These are phyloP conservation scores for Mixia osmundae DNA, from an alignment of 1,284 basidiomycete species.

Conservation along the genomic window DNA sequence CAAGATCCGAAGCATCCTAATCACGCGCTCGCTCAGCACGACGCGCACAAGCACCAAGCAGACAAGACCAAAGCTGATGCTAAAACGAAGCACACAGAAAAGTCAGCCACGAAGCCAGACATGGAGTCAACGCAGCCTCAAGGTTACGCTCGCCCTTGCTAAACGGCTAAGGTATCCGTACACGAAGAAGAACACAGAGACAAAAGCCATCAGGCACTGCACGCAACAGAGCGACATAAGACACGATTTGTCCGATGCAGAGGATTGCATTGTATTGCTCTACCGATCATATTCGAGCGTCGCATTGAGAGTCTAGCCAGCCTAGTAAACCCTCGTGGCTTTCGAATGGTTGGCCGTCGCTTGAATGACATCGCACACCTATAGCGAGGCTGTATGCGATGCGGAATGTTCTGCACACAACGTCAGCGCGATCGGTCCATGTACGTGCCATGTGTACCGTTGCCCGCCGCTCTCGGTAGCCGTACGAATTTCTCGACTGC, in stretches of 20 bases:
- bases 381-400: no score
- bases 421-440: no score
- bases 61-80: background rate
- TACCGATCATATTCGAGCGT: background rate
- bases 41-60: background rate
- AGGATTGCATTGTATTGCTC: background rate
- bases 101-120: background rate
- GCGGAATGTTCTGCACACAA: no score
- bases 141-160: background rate
- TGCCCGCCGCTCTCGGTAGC: no score
- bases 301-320: background rate
- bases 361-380: no score
- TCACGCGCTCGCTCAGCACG: background rate
- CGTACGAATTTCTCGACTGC: no score
- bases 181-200: background rate
- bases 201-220: background rate
- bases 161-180: background rate
- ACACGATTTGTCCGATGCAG: no score
- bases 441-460: no score
- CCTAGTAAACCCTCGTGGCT: background rate
- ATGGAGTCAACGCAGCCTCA: background rate
- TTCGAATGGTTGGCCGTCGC: background rate
- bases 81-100: background rate
- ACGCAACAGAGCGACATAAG: background rate
- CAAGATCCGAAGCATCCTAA: no score